A percentile compares a stretch with the other conserved stretches of the same genome.
phyloP scores from a whole-genome alignment of 2,329 filamentous ascomycete genomes.

The Eutypa lata region DNA sequence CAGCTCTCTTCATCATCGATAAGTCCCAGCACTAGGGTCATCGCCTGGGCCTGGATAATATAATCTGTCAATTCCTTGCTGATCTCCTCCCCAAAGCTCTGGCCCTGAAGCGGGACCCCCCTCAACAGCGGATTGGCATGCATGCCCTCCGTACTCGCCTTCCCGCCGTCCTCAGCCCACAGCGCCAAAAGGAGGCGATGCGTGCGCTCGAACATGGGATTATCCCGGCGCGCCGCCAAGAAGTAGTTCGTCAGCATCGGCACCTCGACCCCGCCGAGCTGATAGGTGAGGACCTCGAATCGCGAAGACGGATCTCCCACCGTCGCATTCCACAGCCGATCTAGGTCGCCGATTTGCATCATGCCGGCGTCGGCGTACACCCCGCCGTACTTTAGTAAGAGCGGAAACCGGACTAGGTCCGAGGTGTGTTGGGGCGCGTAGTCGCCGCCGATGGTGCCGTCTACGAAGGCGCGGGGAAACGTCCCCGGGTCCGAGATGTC shows the following conservation, averaged over 20 bases:
- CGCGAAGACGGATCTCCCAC: conserved; percentile 42
- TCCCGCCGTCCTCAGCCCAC: conserved; percentile 44
- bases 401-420: conserved; percentile 55
- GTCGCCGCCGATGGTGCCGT: conserved; percentile 45
- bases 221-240: conserved; percentile 33
- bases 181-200: conserved; percentile 49
- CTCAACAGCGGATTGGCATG: conserved; percentile 43
- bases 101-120: conserved; percentile 37
- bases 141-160: conserved; percentile 49
- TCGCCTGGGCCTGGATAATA: conserved; percentile 53
- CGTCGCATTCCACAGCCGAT: conserved; percentile 49
- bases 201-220: conserved; percentile 43
- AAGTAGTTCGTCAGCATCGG: conserved; percentile 48
- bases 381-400: conserved; percentile 55
- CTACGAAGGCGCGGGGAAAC: conserved; percentile 48
- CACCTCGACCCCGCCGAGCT: conserved; percentile 27
- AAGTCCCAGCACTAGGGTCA: conserved; percentile 49
- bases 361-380: conserved; percentile 57
- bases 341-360: conserved; percentile 55
- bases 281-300: conserved; percentile 46
- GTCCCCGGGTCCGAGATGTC: conserved; percentile 37
- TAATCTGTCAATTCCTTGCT: conserved; percentile 50
- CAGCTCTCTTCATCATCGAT: conserved; percentile 48
- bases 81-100: conserved; percentile 35
- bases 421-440: conserved; percentile 54